Conservation (phyloP, 768 basidiomycete species). For the Boletus fagicola region DNA sequence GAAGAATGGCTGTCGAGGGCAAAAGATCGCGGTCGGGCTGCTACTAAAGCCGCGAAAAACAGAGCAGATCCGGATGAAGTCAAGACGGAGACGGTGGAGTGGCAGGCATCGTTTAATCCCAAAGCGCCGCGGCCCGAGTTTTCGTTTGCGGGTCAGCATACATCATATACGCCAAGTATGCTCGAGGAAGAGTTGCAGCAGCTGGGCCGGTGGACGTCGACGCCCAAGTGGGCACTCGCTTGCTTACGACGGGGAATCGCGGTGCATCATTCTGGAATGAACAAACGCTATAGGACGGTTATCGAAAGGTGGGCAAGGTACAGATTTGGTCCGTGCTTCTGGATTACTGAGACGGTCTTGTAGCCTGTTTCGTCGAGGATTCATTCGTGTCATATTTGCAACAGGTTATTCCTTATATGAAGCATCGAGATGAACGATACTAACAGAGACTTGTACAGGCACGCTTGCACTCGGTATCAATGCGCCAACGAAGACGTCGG, state of each 20-base stretch:
- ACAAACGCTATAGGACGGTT: constrained; percentile 53
- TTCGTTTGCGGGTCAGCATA: constrained; percentile 50
- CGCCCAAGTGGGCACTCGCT: constrained; percentile 43
- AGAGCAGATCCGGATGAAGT: constrained; percentile 34
- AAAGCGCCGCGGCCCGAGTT: constrained; percentile 56
- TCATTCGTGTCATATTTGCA: constrained; percentile 63
- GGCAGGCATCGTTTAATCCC: constrained; percentile 59
- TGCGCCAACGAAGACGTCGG: constrained; percentile 63
- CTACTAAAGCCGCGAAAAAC: constrained; percentile 39
- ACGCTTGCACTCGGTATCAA: constrained; percentile 76
- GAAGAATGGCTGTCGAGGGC: constrained; percentile 46
- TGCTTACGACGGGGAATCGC: constrained; percentile 61
- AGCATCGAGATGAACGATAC: neutral
- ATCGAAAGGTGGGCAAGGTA: constrained; percentile 51
- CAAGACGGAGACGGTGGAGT: constrained; percentile 28
- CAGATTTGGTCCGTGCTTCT: neutral
- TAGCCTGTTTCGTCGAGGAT: constrained; percentile 56
- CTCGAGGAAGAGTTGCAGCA: constrained; percentile 47
- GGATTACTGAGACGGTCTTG: neutral
- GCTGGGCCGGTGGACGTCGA: constrained; percentile 34
- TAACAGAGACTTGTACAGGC: constrained; percentile 33
- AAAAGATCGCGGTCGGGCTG: constrained; percentile 48
- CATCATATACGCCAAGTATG: constrained; percentile 45
- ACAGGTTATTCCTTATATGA: constrained; percentile 42
- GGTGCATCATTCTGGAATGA: constrained; percentile 71